Base-by-base conservation (phyloP, 148 eudicot genomes). In the Rhododendron griersonianum region DNA sequence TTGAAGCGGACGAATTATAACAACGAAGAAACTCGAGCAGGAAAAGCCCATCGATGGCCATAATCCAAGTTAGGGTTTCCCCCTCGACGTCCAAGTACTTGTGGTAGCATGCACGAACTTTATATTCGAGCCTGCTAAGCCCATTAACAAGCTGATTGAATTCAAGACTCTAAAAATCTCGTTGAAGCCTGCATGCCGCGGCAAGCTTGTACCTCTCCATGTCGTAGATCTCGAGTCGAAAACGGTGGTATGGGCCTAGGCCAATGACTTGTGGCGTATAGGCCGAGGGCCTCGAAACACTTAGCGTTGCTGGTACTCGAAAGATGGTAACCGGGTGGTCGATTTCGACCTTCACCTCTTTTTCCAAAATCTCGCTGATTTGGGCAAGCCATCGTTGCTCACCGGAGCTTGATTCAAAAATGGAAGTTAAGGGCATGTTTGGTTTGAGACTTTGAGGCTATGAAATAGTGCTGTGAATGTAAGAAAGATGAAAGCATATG, bases 21-120 rank as follows among this genome's bases (percentile, higher is more conserved):
- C 13, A 7, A 2, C 47, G 51, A 21, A 76, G 87, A 50, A 92
- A 94, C 23, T 94, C 90, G 1, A 94, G 87, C 85, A 94, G n/a
- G 89, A 94, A 94, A 21, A 90, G 57, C 21, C 91, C 88, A 87
- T 94, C 97, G 87, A 94, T 67, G 7, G 92, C 91, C 93, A 94
- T 91, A 84, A 92, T 86, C 93, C 93, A 93, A 0, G 93, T 84
- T 5, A 94, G 53, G 23, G 91, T 85, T 7, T 91, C 85, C 0
- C 87, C 89, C 37, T 59, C 65, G 19, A 59, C 0, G 9, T 59
- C 65, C 65, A 59, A 57, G 65, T 59, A 59, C 23, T 59, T 90
- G 78, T 93, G 91, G 83, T 95, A 95, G 47, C 88, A 87, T 30
- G 95, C 93, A 2, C 95, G 92, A 37, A 94, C 80, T 2, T 35